Base-by-base conservation (phyloP, 331 rosid genomes). In the Quercus tomentella region DNA sequence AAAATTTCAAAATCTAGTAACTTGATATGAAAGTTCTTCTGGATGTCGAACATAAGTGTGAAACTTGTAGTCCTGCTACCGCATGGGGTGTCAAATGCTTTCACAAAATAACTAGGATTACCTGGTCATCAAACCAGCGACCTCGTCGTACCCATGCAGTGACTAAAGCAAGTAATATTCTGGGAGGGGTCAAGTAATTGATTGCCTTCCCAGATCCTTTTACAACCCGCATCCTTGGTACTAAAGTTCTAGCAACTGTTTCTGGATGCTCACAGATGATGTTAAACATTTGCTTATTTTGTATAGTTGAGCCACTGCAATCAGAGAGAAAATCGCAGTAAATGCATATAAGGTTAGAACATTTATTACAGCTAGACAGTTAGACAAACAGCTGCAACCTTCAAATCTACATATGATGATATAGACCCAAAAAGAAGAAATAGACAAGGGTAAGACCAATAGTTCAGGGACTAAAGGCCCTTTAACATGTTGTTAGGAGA, bases 81-180 rank as follows among this genome's bases (percentile, higher is more conserved):
- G 2, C 35, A 52, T 52, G 15, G 57, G 2, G 21, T 52, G 76
- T 72, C 61, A 20, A 70, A 43, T 25, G 55, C 45, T 70, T 60
- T 4, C 22, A 55, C 25, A 68, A 23, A 22, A 31, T 43, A 57
- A 33, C 23, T 17, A 56, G 35, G 58, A 4, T 81, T 78, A 93
- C 97, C 97, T 93, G 82, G 22, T 89, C 96, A 74, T 95, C 99
- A 37, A 95, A 95, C 99, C 98, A 95, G 68, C 98, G 98, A 56
- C 92, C 98, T 54, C 89, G 90, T 21, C 97, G 92, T 57, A 96
- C 78, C 98, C 99, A 96, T 35, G 97, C 92, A 65, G 98, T 93
- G 84, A 96, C 96, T 70, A 93, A 70, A 63, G 98, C 98, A 71
- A 96, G 89, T 79, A 96, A 86, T 90, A 96, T 96, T 83, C 97